These are phyloP conservation scores for Sphaerosporella brunnea DNA, from an alignment of 495 filamentous ascomycete species.

Conservation along the genomic window DNA sequence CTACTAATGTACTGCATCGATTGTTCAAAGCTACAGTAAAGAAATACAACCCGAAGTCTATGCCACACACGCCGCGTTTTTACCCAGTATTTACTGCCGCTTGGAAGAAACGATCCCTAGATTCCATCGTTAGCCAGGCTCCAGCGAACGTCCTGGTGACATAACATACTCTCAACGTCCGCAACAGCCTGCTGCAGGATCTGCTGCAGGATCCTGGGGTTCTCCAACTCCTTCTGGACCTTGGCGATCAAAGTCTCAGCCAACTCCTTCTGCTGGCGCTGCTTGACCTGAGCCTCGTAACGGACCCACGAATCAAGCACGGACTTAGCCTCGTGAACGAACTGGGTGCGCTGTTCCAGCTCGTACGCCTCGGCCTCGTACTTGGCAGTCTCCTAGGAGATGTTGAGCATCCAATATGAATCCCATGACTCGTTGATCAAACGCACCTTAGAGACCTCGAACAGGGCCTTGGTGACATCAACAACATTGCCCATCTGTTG, in stretches of 20 bases:
- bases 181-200: slow-evolving; percentile 87
- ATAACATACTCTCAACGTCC: slow-evolving; percentile 83
- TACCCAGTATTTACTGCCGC: slow-evolving; percentile 10
- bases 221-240: slow-evolving; percentile 96
- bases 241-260: slow-evolving; percentile 83
- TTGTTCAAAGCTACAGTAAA: slow-evolving; percentile 4
- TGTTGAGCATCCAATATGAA: slow-evolving; percentile 2
- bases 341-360: slow-evolving; percentile 82
- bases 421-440: background rate
- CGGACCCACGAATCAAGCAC: slow-evolving; percentile 97
- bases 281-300: slow-evolving; percentile 97
- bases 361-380: slow-evolving; percentile 92
- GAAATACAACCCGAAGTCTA: slow-evolving; percentile 1
- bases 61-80: background rate
- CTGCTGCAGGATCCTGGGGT: slow-evolving; percentile 82
- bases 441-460: slow-evolving; percentile 87
- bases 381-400: slow-evolving; percentile 71
- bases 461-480: slow-evolving; percentile 88
- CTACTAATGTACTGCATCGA: slow-evolving; percentile 4
- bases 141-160: background rate
- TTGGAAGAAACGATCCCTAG: slow-evolving; percentile 16
- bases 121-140: background rate
- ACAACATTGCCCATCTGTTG: slow-evolving; percentile 82
- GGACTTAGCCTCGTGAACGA: slow-evolving; percentile 78
- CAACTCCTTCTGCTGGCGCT: slow-evolving; percentile 90